Evolutionary conservation across 495 filamentous ascomycete genomes (phyloP).

Genomic region (Hypoxylon subgilvum): DNA sequence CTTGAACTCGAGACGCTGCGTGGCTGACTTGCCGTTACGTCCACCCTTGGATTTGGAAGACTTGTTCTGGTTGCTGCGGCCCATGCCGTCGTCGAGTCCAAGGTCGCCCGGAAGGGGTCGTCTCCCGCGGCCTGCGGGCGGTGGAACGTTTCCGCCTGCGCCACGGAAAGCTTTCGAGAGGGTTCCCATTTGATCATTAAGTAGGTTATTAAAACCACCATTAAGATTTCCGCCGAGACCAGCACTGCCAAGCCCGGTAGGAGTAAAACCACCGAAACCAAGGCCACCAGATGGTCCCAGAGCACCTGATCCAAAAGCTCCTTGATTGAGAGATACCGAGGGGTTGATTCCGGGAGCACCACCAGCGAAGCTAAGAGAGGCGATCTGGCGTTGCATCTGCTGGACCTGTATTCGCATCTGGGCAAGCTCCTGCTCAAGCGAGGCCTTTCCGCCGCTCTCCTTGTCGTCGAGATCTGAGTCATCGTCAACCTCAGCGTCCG

Average conservation of each 20-base stretch:
- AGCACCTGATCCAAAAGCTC: background rate
- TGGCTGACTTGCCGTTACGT: conserved; percentile 59
- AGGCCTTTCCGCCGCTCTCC: conserved; percentile 19
- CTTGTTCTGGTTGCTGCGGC: conserved; percentile 41
- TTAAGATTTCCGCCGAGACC: background rate
- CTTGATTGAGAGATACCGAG: conserved; percentile 10
- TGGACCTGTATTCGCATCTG: conserved; percentile 41
- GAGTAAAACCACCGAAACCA: conserved; percentile 1
- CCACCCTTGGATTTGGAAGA: conserved; percentile 49
- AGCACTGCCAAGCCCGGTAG: background rate
- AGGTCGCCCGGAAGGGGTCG: conserved; percentile 18
- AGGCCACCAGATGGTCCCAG: background rate
- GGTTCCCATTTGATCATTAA: background rate
- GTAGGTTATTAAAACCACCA: background rate
- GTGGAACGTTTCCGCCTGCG: background rate
- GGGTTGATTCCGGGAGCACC: conserved; percentile 31
- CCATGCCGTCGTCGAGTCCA: conserved; percentile 5
- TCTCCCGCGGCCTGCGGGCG: conserved; percentile 15
- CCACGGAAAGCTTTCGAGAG: background rate
- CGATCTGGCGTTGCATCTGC: conserved; percentile 39
- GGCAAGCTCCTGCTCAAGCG: conserved; percentile 38
- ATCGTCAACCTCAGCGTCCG: conserved; percentile 30
- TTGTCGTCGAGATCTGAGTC: conserved; percentile 29
- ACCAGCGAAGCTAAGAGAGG: conserved; percentile 24
- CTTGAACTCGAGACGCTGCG: conserved; percentile 76